phyloP scores from a whole-genome alignment of 2,329 filamentous ascomycete species.

The Zymoseptoria ardabiliae region DNA sequence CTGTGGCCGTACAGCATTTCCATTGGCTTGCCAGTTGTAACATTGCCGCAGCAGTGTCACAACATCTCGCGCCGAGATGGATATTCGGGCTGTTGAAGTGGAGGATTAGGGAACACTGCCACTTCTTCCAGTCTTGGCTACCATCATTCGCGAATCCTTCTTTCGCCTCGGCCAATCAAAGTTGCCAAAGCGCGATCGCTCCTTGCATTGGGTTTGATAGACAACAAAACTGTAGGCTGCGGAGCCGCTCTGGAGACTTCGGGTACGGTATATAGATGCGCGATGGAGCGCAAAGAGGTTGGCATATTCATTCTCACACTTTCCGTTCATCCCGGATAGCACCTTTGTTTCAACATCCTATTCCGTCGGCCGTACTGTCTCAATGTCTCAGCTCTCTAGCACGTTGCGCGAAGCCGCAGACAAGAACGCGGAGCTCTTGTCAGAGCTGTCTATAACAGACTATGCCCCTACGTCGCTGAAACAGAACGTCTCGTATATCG shows the following conservation, averaged over 20 bases:
- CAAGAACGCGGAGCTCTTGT: constrained; percentile 35
- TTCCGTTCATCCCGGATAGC: not conserved
- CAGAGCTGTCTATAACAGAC: constrained; percentile 43
- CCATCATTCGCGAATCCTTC: not conserved
- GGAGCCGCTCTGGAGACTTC: not conserved
- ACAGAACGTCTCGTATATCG: constrained; percentile 41
- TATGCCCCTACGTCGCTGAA: constrained; percentile 42
- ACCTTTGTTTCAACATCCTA: too few relatives aligned
- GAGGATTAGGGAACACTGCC: not conserved
- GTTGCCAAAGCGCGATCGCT: not conserved
- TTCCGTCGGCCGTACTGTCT: not conserved
- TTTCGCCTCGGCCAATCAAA: not conserved
- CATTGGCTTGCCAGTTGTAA: not conserved
- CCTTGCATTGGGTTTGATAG: not conserved
- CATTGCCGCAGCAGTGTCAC: not conserved
- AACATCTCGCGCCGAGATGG: not conserved
- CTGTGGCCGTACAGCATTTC: not conserved
- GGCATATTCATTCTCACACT: not conserved
- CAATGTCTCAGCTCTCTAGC: constrained; percentile 13
- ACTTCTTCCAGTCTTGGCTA: not conserved
- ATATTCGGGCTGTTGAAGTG: not conserved
- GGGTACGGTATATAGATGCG: constrained; percentile 1
- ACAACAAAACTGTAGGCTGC: not conserved
- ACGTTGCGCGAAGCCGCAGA: constrained; percentile 15
- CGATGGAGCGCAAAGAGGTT: not conserved